Conservation (phyloP, 176 grass and related monocot species). For the Carex littledalei region DNA sequence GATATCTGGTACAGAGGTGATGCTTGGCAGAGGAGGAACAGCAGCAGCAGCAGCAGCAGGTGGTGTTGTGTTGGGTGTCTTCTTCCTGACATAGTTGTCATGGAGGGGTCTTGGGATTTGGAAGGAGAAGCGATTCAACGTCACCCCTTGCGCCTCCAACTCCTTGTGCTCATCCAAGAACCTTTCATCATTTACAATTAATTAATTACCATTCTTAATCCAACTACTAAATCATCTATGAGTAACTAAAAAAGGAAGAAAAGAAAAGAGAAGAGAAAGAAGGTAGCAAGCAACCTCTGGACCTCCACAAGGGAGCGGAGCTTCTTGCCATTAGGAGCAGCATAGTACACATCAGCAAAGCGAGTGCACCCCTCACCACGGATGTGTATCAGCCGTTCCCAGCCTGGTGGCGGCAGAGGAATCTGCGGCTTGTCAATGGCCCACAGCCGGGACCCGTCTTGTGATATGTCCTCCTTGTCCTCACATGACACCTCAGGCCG, state of each 20-base stretch:
- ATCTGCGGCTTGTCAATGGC: slow-evolving; percentile 63
- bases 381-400: slow-evolving; percentile 60
- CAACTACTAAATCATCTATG: too few species aligned
- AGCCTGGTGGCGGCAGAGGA: slow-evolving; percentile 43
- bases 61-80: neutral
- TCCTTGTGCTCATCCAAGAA: slow-evolving; percentile 23
- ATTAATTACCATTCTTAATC: neutral
- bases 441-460: slow-evolving; percentile 55
- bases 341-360: slow-evolving; percentile 61
- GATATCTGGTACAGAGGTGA: neutral
- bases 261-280: neutral
- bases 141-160: slow-evolving; percentile 23
- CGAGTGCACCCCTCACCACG: slow-evolving; percentile 45
- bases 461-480: slow-evolving; percentile 51
- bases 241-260: neutral
- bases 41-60: neutral
- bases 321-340: slow-evolving; percentile 19
- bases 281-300: neutral
- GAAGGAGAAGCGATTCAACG: slow-evolving; percentile 11
- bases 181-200: slow-evolving; percentile 3
- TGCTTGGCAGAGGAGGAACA: neutral
- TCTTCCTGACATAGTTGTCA: slow-evolving; percentile 21
- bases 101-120: slow-evolving; percentile 22
- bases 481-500: slow-evolving; percentile 49
- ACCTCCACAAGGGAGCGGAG: slow-evolving; percentile 20